phyloP scores from a whole-genome alignment of 2,329 filamentous ascomycete genomes.

The Fusarium sp. region DNA sequence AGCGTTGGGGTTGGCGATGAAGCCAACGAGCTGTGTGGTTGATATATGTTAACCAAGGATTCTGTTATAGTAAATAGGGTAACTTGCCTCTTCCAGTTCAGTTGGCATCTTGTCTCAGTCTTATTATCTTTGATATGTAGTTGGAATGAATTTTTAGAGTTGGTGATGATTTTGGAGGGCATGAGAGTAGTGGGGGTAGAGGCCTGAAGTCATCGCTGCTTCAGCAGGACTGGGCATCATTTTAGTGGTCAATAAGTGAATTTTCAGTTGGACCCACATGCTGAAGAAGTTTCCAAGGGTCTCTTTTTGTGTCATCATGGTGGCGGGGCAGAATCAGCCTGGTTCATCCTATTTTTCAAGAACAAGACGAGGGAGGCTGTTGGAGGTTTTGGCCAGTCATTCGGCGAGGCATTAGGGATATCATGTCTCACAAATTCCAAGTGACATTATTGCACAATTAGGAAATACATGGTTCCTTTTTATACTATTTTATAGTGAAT shows the following conservation, averaged over 20 bases:
- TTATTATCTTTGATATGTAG: not conserved
- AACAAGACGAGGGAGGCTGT: not conserved
- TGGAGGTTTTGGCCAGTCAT: not conserved
- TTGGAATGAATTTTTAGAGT: constrained; percentile 29
- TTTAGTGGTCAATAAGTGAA: constrained; percentile 33
- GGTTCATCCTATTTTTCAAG: constrained; percentile 1
- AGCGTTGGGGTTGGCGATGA: constrained; percentile 90
- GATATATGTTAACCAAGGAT: constrained; percentile 5
- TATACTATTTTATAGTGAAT: not conserved
- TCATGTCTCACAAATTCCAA: too few species aligned
- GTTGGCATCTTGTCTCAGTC: constrained; percentile 66
- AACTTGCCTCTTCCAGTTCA: constrained; percentile 72
- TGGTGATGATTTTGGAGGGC: constrained; percentile 40
- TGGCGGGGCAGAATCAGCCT: constrained; percentile 30
- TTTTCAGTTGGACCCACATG: constrained; percentile 39
- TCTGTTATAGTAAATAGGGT: rapidly evolving
- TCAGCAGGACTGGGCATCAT: constrained; percentile 34
- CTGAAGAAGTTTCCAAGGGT: constrained; percentile 35
- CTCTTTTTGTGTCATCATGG: constrained; percentile 32
- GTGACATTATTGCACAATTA: not conserved
- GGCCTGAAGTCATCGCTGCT: constrained; percentile 43
- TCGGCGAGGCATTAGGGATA: not conserved
- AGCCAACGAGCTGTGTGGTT: constrained; percentile 81
- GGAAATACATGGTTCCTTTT: not conserved
- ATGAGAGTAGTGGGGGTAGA: constrained; percentile 37